Evolutionary conservation across 1,139 yeast species (phyloP).

Genomic region (Kurtzmaniella quercitrusa): DNA sequence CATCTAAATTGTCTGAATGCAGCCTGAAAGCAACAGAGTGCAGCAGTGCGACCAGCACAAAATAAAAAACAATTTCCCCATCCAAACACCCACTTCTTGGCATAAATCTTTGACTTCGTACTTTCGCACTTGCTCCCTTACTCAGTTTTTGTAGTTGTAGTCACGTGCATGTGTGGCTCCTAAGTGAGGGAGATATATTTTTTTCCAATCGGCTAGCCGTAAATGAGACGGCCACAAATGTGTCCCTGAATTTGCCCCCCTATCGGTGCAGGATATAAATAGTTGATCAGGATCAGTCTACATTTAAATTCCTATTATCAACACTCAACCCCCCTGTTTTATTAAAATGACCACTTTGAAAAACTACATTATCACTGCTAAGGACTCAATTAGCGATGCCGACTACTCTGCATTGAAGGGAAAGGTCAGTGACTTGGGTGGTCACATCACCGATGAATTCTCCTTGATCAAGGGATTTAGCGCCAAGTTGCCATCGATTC

Average conservation of each 20-base stretch:
- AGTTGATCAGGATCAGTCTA: background rate
- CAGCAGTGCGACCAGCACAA: too few species aligned
- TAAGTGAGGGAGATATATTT: background rate
- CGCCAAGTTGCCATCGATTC: conserved; percentile 50
- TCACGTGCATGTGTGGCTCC: background rate
- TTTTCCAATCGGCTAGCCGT: background rate
- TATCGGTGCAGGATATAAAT: background rate
- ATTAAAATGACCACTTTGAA: conserved; percentile 18
- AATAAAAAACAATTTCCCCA: too few species aligned
- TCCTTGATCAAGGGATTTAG: conserved; percentile 66
- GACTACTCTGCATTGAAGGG: conserved; percentile 30
- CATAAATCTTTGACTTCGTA: too few species aligned
- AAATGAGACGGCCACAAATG: background rate
- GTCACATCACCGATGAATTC: conserved; percentile 60
- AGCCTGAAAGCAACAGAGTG: too few species aligned
- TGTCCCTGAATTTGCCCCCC: background rate
- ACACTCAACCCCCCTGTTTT: background rate
- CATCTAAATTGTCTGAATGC: too few species aligned
- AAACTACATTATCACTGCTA: conserved; percentile 36
- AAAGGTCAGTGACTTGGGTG: conserved; percentile 49
- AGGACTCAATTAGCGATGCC: conserved; percentile 29
- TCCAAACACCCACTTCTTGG: too few species aligned
- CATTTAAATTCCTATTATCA: too few species aligned
- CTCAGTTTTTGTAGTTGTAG: too few species aligned
- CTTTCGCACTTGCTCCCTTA: too few species aligned